A percentile compares a stretch with the other conserved stretches of the same genome.
Evolutionary conservation across 768 basidiomycete genomes (phyloP).

Genomic region (Xerocomus potaroensis): DNA sequence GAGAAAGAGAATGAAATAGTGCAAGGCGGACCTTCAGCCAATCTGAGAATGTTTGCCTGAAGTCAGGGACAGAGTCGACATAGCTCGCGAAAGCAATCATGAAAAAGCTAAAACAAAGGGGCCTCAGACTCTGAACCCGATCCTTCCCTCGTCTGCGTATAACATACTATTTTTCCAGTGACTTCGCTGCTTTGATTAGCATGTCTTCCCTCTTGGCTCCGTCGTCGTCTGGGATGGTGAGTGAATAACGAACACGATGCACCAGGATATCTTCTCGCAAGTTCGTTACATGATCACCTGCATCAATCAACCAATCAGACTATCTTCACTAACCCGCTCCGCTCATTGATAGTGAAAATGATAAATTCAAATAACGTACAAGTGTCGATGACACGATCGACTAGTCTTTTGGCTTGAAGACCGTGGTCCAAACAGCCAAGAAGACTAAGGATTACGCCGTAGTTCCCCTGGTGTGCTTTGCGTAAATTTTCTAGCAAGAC

Average conservation of each 20-base stretch:
- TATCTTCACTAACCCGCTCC: constrained; percentile 1
- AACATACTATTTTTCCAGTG: constrained; percentile 86
- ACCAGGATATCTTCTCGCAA: constrained; percentile 85
- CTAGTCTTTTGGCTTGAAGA: constrained; percentile 77
- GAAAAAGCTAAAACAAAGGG: constrained; percentile 67
- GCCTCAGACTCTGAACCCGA: not conserved
- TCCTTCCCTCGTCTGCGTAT: not conserved
- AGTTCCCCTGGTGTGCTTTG: constrained; percentile 90
- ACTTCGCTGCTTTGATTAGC: constrained; percentile 64
- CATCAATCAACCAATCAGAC: constrained; percentile 4
- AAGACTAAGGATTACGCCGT: constrained; percentile 85
- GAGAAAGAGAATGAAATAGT: not conserved
- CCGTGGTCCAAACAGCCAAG: constrained; percentile 92
- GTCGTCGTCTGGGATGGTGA: constrained; percentile 68
- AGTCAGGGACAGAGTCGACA: constrained; percentile 62
- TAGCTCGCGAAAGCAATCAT: constrained; percentile 91
- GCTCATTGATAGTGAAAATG: not conserved
- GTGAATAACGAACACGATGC: constrained; percentile 80
- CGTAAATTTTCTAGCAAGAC: constrained; percentile 79
- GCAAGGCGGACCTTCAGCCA: constrained; percentile 68
- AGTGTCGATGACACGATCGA: constrained; percentile 86
- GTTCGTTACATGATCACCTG: constrained; percentile 90
- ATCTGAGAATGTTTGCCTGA: constrained; percentile 69
- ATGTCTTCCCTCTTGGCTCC: constrained; percentile 47
- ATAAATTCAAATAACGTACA: constrained; percentile 30